A percentile compares a stretch with the other conserved stretches of the same genome.
These are phyloP conservation scores for Clarireedia homoeocarpa DNA, from an alignment of 2,329 filamentous ascomycete species.

Conservation along the genomic window DNA sequence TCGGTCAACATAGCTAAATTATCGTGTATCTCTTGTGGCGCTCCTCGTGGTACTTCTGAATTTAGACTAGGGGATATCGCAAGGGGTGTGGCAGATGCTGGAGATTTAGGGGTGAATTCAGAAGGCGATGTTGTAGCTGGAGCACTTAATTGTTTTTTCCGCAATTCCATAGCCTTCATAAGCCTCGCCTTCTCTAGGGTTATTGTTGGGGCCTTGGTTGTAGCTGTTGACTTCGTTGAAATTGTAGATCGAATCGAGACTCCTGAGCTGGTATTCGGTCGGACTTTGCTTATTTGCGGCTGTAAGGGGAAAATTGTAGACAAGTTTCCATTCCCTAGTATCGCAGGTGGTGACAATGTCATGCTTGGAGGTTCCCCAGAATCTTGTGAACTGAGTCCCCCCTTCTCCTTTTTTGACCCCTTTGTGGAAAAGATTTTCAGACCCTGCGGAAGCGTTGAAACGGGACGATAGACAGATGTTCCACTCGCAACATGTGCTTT, in stretches of 20 bases:
- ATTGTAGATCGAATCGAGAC: slow-evolving; percentile 17
- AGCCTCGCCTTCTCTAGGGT: slow-evolving; percentile 85
- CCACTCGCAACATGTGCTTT: slow-evolving; percentile 51
- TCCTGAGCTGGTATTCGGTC: slow-evolving; percentile 28
- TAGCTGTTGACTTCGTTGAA: slow-evolving; percentile 14
- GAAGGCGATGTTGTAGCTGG: slow-evolving; percentile 2
- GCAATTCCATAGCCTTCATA: slow-evolving; percentile 87
- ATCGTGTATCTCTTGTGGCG: slow-evolving; percentile 20
- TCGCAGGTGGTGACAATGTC: slow-evolving; percentile 22
- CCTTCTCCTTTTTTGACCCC: slow-evolving; percentile 44
- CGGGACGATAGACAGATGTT: slow-evolving; percentile 56
- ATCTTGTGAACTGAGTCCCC: slow-evolving; percentile 33
- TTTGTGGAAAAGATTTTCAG: slow-evolving; percentile 58
- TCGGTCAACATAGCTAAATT: slow-evolving; percentile 22
- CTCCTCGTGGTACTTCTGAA: slow-evolving; percentile 2
- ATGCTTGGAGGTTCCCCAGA: slow-evolving; percentile 23
- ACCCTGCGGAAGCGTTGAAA: slow-evolving; percentile 74
- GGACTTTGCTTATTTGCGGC: slow-evolving; percentile 27
- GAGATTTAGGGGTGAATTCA: slow-evolving; percentile 3
- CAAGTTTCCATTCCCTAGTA: slow-evolving; percentile 13
- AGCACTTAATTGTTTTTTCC: slow-evolving; percentile 66
- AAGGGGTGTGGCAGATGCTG: slow-evolving; percentile 6
- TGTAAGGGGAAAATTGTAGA: slow-evolving; percentile 21
- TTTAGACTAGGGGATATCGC: slow-evolving; percentile 4
- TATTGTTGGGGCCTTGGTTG: slow-evolving; percentile 42